A percentile compares a stretch with the other conserved stretches of the same genome.
Conservation (phyloP, 1,284 basidiomycete species). For the Boletus semigastroideus region DNA sequence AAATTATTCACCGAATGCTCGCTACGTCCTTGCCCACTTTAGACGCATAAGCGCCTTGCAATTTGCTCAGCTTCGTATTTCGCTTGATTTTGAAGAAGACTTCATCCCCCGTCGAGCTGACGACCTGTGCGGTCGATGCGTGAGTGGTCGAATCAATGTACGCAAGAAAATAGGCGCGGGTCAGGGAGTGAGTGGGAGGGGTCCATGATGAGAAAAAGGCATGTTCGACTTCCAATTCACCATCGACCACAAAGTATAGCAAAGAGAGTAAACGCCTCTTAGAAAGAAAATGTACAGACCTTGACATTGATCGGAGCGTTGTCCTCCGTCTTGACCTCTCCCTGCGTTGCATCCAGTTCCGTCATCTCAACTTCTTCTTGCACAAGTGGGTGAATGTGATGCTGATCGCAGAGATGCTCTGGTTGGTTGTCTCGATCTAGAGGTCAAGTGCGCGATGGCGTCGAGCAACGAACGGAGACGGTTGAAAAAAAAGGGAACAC, state of each 20-base stretch:
- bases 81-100: slow-evolving; percentile 99
- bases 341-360: slow-evolving; percentile 34
- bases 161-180: background rate
- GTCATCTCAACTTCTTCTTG: slow-evolving; percentile 7
- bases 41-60: slow-evolving; percentile 89
- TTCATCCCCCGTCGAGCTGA: slow-evolving; percentile 80
- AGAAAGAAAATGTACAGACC: slow-evolving; percentile 39
- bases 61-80: slow-evolving; percentile 90
- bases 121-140: slow-evolving; percentile 50
- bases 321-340: slow-evolving; percentile 63
- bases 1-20: slow-evolving; percentile 63
- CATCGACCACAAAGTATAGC: background rate
- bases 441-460: background rate
- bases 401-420: background rate
- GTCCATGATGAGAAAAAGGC: no score
- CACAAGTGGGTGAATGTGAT: background rate
- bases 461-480: background rate
- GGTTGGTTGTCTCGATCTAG: background rate
- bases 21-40: slow-evolving; percentile 89
- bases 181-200: background rate
- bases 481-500: no score
- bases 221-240: background rate
- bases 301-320: slow-evolving; percentile 84
- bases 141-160: background rate
- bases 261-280: no score